Evolutionary conservation across 1,284 basidiomycete genomes (phyloP).

Genomic region (Taiwanofungus camphoratus): DNA sequence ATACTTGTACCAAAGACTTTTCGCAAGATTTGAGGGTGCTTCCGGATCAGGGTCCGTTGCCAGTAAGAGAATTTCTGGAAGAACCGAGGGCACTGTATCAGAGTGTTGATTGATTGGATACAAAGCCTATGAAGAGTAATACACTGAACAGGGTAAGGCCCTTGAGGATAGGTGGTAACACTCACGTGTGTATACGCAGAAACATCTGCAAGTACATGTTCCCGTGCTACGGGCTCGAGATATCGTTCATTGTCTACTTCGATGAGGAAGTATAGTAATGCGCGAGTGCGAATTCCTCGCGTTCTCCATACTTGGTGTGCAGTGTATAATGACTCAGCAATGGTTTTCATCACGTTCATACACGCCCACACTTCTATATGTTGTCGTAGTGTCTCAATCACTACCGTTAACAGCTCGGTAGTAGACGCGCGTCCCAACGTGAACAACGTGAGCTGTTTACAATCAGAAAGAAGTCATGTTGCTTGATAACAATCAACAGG

Average conservation of each 20-base stretch:
- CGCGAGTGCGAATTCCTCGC: conserved; percentile 56
- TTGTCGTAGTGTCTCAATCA: conserved; percentile 61
- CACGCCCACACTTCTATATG: conserved; percentile 70
- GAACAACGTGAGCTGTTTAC: conserved; percentile 57
- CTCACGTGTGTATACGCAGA: conserved; percentile 54
- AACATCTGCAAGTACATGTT: conserved; percentile 54
- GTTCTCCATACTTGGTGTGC: conserved; percentile 59
- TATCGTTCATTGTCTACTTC: conserved; percentile 57
- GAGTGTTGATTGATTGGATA: conserved; percentile 40
- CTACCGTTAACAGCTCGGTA: conserved; percentile 47
- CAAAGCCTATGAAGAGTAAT: conserved; percentile 32
- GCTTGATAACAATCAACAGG: background rate
- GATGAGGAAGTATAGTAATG: conserved; percentile 52
- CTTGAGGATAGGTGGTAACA: no score
- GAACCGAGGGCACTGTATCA: conserved; percentile 47
- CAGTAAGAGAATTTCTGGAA: conserved; percentile 65
- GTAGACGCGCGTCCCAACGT: conserved; percentile 47
- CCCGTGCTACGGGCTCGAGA: conserved; percentile 47
- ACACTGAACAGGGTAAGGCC: background rate
- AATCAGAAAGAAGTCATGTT: conserved; percentile 6
- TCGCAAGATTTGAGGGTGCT: conserved; percentile 64
- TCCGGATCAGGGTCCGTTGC: conserved; percentile 50
- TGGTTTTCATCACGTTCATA: conserved; percentile 55
- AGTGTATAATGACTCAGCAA: conserved; percentile 53
- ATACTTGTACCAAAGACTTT: conserved; percentile 75